phyloP scores from a whole-genome alignment of 345 rosid species.

The Draba incana region DNA sequence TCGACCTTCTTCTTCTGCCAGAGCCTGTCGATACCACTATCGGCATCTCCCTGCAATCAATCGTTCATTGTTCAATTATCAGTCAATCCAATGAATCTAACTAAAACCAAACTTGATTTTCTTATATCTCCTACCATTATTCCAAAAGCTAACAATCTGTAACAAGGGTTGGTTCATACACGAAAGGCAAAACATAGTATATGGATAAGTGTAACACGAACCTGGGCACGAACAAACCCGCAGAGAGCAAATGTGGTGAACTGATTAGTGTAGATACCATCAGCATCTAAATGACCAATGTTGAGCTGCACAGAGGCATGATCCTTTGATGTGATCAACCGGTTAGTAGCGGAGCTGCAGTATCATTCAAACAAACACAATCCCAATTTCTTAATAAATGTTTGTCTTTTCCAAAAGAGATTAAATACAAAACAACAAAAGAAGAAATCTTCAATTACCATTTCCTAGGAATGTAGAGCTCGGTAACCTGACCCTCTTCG shows the following conservation, averaged over 20 bases:
- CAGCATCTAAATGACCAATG: constrained; percentile 63
- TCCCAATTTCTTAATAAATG: not conserved
- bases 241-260: constrained; percentile 63
- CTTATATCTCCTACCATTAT: not conserved
- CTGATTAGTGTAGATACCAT: constrained; percentile 55
- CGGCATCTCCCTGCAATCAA: constrained; percentile 64
- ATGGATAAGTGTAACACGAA: constrained; percentile 27
- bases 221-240: constrained; percentile 76
- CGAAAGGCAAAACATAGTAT: not conserved
- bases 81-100: no score
- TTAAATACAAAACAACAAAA: not conserved
- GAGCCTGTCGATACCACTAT: constrained; percentile 66
- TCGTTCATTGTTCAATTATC: not conserved
- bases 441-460: constrained; percentile 45
- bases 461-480: constrained; percentile 85
- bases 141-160: not conserved
- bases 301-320: constrained; percentile 49
- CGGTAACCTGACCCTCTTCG: constrained; percentile 80
- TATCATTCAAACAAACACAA: not conserved
- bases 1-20: constrained; percentile 52
- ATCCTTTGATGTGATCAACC: constrained; percentile 69
- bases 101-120: no score
- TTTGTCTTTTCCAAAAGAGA: not conserved
- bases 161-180: no score
- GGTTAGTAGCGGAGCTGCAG: constrained; percentile 65